A percentile compares a stretch with the other conserved stretches of the same genome.
These are phyloP conservation scores for Multifurca ochricompacta DNA, from an alignment of 768 basidiomycete genomes.

Conservation along the genomic window DNA sequence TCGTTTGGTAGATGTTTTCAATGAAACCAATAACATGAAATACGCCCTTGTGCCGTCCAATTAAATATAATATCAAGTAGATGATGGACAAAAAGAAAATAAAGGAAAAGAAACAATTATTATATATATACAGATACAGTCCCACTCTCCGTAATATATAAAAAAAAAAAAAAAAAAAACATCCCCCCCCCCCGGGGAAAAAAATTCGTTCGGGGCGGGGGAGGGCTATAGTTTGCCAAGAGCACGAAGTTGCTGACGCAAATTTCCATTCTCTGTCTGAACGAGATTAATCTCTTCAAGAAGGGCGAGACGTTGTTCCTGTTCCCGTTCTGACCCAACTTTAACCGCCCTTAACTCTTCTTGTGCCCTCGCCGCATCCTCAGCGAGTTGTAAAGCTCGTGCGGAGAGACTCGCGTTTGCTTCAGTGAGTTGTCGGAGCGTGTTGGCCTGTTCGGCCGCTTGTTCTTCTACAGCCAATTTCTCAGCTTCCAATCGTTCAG, in stretches of 20 bases:
- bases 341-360: conserved; percentile 53
- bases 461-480: conserved; percentile 63
- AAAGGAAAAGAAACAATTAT: too few relatives aligned
- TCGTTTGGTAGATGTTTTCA: too few relatives aligned
- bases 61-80: too few relatives aligned
- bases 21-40: too few relatives aligned
- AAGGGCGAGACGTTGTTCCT: conserved; percentile 73
- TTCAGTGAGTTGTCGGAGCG: conserved; percentile 62
- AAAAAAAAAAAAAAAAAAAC: not conserved
- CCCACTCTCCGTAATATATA: not conserved
- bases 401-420: conserved; percentile 75
- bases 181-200: not conserved
- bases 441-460: conserved; percentile 67
- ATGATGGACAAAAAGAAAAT: too few relatives aligned
- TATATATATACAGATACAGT: too few relatives aligned
- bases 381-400: conserved; percentile 59
- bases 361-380: conserved; percentile 57
- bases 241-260: conserved; percentile 65
- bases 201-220: not conserved
- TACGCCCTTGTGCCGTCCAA: too few relatives aligned
- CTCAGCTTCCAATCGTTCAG: conserved; percentile 52
- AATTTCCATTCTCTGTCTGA: conserved; percentile 67
- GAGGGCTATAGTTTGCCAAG: conserved; percentile 39
- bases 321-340: conserved; percentile 56
- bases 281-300: conserved; percentile 83